Conservation (phyloP, 768 basidiomycete species). For the Termitomyces sp. region DNA sequence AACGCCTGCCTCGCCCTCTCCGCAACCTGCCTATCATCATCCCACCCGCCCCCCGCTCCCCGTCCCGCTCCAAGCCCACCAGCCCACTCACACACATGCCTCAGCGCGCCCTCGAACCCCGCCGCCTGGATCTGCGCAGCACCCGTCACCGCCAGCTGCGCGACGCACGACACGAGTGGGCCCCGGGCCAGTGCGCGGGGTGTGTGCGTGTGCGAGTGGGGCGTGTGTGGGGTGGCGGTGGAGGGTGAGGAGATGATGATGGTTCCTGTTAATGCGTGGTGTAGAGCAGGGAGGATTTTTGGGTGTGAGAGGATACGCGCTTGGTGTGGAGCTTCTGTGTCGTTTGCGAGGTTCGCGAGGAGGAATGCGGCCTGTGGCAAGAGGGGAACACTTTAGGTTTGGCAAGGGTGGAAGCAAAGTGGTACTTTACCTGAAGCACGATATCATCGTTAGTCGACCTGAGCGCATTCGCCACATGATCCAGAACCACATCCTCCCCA, state of each 20-base stretch:
- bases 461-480: slow-evolving; percentile 46
- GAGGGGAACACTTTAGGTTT: too few species aligned
- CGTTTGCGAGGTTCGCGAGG: slow-evolving; percentile 71
- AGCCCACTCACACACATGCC: slow-evolving; percentile 40
- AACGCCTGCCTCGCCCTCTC: slow-evolving; percentile 3
- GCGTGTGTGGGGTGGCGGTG: neutral
- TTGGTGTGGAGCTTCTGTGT: slow-evolving; percentile 43
- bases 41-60: slow-evolving; percentile 21
- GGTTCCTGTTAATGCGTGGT: slow-evolving; percentile 55
- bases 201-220: neutral
- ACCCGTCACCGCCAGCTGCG: slow-evolving; percentile 51
- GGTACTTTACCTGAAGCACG: slow-evolving; percentile 42
- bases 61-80: slow-evolving; percentile 35
- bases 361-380: slow-evolving; percentile 47
- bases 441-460: slow-evolving; percentile 53
- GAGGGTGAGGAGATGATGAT: slow-evolving; percentile 20
- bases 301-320: slow-evolving; percentile 50
- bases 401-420: neutral
- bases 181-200: slow-evolving; percentile 43
- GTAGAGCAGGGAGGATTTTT: slow-evolving; percentile 51
- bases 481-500: slow-evolving; percentile 43
- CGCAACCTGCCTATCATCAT: slow-evolving; percentile 7
- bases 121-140: slow-evolving; percentile 31
- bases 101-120: slow-evolving; percentile 41
- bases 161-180: slow-evolving; percentile 60